phyloP scores from a whole-genome alignment of 164 flowering plant species.

The Akebia trifoliata region DNA sequence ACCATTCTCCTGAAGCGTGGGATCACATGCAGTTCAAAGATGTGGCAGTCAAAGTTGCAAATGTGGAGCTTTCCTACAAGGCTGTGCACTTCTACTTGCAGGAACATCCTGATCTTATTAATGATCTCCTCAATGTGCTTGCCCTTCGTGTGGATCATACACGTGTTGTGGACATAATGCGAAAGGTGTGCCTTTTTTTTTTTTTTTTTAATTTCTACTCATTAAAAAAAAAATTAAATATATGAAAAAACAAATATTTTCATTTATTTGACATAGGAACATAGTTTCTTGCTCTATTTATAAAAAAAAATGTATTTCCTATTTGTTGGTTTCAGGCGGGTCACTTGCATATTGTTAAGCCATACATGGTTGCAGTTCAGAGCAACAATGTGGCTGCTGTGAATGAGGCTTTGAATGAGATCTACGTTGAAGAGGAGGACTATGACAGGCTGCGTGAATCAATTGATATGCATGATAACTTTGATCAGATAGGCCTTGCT shows the following conservation, averaged over 20 bases:
- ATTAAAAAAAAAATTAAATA: too few species aligned
- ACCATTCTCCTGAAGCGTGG: conserved; percentile 99
- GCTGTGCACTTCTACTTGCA: conserved; percentile 97
- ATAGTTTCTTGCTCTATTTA: background rate
- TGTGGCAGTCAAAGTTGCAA: conserved; percentile 89
- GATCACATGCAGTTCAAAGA: conserved; percentile 99
- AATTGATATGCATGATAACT: conserved; percentile 89
- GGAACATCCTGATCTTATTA: conserved; percentile 96
- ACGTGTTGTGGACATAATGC: conserved; percentile 97
- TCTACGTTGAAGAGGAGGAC: conserved; percentile 90
- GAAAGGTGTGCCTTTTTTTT: conserved; percentile 51
- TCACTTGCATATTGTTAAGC: conserved; percentile 85
- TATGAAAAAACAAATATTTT: too few species aligned
- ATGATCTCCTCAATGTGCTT: conserved; percentile 91
- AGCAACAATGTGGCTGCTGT: conserved; percentile 96
- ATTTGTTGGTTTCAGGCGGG: conserved; percentile 63
- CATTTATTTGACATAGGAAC: background rate
- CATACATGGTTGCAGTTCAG: conserved; percentile 98
- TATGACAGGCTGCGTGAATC: conserved; percentile 94
- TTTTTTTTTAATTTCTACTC: too few species aligned
- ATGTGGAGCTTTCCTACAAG: conserved; percentile 96
- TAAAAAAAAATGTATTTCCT: background rate
- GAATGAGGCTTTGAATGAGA: conserved; percentile 90
- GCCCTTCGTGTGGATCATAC: conserved; percentile 93
- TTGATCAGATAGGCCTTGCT: conserved; percentile 96